These are phyloP conservation scores for Hirsutella thompsonii DNA, from an alignment of 2,329 filamentous ascomycete species.

Conservation along the genomic window DNA sequence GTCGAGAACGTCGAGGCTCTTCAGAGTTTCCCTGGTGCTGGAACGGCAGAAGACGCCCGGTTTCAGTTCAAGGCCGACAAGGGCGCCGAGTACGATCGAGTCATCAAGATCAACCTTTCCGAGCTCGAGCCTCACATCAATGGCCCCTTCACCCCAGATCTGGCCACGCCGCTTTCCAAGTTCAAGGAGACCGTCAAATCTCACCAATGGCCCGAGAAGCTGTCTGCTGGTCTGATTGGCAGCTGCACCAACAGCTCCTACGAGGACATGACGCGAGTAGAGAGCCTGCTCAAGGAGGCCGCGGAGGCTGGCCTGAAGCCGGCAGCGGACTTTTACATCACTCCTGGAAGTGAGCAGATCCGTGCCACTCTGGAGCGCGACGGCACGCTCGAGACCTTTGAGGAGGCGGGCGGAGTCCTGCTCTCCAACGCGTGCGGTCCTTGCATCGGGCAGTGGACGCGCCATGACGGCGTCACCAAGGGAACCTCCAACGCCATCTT, in stretches of 20 bases:
- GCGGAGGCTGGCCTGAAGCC: conserved; percentile 80
- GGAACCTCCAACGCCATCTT: conserved; percentile 88
- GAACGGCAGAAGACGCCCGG: conserved; percentile 30
- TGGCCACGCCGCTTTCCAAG: conserved; percentile 81
- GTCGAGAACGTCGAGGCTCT: conserved; percentile 52
- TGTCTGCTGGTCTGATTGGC: conserved; percentile 88
- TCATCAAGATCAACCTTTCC: conserved; percentile 83
- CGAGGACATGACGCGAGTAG: conserved; percentile 93
- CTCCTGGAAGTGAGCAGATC: conserved; percentile 93
- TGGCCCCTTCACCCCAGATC: conserved; percentile 89
- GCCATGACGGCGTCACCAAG: conserved; percentile 73
- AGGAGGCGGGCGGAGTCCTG: conserved; percentile 73
- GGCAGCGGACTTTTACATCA: conserved; percentile 86
- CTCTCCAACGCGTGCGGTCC: conserved; percentile 92
- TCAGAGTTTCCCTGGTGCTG: conserved; percentile 36
- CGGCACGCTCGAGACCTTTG: conserved; percentile 74
- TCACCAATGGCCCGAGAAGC: conserved; percentile 80
- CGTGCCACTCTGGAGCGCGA: conserved; percentile 86
- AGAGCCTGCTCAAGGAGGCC: conserved; percentile 86
- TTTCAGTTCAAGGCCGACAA: conserved; percentile 66
- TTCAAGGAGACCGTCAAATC: conserved; percentile 77
- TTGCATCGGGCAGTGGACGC: conserved; percentile 91
- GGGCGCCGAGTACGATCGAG: conserved; percentile 75
- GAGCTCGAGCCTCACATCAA: conserved; percentile 92
- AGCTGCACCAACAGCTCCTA: conserved; percentile 99